phyloP scores from a whole-genome alignment of 2,329 filamentous ascomycete genomes.

The Colletotrichum higginsianum region DNA sequence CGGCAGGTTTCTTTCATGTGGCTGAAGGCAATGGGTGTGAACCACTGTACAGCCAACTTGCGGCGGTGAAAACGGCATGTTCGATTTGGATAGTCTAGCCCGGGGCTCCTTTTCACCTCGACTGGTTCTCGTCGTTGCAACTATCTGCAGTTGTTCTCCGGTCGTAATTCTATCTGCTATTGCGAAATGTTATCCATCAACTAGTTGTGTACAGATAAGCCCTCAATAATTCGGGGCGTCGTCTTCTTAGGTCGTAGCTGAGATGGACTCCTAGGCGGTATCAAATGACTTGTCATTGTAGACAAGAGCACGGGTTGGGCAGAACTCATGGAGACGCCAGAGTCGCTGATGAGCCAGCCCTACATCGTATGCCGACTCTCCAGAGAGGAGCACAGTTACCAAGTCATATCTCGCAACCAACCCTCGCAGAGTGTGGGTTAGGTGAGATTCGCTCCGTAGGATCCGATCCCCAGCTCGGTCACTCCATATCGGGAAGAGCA shows the following conservation, averaged over 20 bases:
- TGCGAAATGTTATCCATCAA: too few relatives aligned
- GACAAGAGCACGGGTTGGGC: background rate
- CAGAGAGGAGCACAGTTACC: background rate
- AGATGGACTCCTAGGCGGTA: background rate
- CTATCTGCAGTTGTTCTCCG: too few relatives aligned
- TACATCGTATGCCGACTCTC: background rate
- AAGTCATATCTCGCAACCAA: background rate
- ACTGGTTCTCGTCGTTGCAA: too few relatives aligned
- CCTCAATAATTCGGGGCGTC: too few relatives aligned
- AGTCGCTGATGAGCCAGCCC: too few relatives aligned
- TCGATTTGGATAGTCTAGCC: background rate
- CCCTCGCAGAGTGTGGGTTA: background rate
- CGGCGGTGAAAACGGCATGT: background rate
- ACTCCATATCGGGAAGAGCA: slow-evolving; percentile 4
- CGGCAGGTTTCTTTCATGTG: background rate
- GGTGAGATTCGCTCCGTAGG: background rate
- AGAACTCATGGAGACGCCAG: background rate
- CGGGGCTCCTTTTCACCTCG: too few relatives aligned
- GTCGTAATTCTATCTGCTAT: too few relatives aligned
- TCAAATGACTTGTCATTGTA: background rate
- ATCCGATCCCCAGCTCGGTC: background rate
- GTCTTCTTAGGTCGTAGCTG: background rate
- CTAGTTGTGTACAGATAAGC: background rate
- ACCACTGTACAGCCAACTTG: background rate
- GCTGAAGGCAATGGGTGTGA: background rate